These are phyloP conservation scores for Hyphodiscus sp. DNA, from an alignment of 2,329 filamentous ascomycete species.

Conservation along the genomic window DNA sequence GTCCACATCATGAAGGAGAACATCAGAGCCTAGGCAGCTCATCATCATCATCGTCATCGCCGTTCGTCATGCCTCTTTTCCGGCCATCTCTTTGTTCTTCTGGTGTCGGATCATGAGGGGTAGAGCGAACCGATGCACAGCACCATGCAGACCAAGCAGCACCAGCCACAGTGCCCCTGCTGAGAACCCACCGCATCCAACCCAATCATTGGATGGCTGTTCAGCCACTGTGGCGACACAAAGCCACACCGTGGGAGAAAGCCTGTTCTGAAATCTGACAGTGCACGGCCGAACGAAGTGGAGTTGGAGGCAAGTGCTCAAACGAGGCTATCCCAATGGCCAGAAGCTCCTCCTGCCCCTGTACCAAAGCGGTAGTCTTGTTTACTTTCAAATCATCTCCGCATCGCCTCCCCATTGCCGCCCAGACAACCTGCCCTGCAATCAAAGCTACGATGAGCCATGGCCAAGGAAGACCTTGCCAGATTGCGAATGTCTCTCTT, in stretches of 20 bases:
- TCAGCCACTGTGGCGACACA: neutral
- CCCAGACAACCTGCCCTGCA: neutral
- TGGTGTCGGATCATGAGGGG: neutral
- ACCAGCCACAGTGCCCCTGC: neutral
- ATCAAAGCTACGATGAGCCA: neutral
- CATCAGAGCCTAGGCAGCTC: neutral
- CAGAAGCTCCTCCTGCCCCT: neutral
- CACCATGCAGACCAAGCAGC: too few species aligned
- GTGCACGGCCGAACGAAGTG: neutral
- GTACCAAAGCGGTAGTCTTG: neutral
- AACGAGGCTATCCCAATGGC: neutral
- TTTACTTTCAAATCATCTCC: neutral
- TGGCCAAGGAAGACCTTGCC: neutral
- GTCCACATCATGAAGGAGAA: neutral
- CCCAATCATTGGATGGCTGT: neutral
- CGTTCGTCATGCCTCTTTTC: neutral
- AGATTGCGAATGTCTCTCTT: neutral
- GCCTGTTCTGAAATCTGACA: neutral
- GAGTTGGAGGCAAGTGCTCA: neutral
- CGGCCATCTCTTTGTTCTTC: neutral
- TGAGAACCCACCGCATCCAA: neutral
- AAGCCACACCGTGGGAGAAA: neutral
- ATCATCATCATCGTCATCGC: too few species aligned
- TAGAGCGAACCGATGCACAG: neutral
- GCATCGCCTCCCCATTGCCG: neutral